phyloP scores from a whole-genome alignment of 306 rosid genomes.

The Cicer cuneatum region DNA sequence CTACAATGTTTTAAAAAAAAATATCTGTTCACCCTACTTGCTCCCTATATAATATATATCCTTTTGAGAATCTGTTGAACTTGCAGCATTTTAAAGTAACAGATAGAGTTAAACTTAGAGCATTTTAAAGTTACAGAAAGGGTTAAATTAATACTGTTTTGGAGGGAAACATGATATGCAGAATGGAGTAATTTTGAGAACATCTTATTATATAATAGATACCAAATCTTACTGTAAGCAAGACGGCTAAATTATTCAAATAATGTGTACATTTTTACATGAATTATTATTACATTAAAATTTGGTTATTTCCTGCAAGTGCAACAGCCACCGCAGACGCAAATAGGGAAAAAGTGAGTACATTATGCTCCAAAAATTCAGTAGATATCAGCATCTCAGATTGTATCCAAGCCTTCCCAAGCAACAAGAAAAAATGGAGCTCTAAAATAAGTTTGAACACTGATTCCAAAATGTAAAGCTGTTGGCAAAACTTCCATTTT shows the following conservation, averaged over 20 bases:
- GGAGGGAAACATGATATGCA: background rate
- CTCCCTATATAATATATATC: too few species aligned
- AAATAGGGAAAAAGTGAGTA: background rate
- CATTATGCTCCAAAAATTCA: slow-evolving; percentile 19
- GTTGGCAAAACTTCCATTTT: slow-evolving; percentile 20
- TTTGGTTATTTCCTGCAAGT: background rate
- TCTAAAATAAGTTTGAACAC: slow-evolving; percentile 26
- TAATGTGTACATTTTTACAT: background rate
- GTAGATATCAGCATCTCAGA: slow-evolving; percentile 21
- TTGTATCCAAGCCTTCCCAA: slow-evolving; percentile 6
- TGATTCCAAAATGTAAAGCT: slow-evolving; percentile 11
- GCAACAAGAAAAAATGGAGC: background rate
- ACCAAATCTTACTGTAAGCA: background rate
- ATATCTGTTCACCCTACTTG: too few species aligned
- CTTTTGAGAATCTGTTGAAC: background rate
- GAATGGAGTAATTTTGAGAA: background rate
- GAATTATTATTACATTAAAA: background rate
- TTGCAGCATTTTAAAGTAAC: background rate
- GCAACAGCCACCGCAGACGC: background rate
- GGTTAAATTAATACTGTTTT: background rate
- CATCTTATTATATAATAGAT: background rate
- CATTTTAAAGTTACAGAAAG: background rate
- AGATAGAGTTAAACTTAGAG: background rate
- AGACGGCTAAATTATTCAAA: slow-evolving; percentile 3
- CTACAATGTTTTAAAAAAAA: too few species aligned